A percentile compares a stretch with the other conserved stretches of the same genome.
Conservation (phyloP, 495 filamentous ascomycete species). For the Neurospora sp. region DNA sequence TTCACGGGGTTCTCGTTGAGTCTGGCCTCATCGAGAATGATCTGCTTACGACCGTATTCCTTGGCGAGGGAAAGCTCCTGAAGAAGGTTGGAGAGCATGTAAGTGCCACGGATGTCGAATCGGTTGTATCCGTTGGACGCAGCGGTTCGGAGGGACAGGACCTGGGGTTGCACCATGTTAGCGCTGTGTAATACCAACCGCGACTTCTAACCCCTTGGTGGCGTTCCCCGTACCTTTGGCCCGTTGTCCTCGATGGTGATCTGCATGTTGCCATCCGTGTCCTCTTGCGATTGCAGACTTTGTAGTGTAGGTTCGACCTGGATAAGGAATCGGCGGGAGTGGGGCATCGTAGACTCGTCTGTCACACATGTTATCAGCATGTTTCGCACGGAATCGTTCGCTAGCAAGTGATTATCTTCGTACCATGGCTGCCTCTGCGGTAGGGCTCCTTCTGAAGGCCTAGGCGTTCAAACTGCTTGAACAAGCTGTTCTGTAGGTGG, state of each 20-base stretch:
- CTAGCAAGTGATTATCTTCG: background rate
- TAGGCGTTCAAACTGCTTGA: slow-evolving; percentile 34
- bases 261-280: slow-evolving; percentile 83
- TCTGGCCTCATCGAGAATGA: slow-evolving; percentile 77
- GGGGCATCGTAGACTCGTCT: slow-evolving; percentile 37
- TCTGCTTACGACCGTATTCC: slow-evolving; percentile 70
- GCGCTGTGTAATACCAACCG: slow-evolving; percentile 3
- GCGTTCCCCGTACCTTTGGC: slow-evolving; percentile 59
- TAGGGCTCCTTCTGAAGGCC: slow-evolving; percentile 30
- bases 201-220: background rate
- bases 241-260: slow-evolving; percentile 95
- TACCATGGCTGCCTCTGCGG: slow-evolving; percentile 41
- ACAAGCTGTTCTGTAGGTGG: slow-evolving; percentile 27
- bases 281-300: slow-evolving; percentile 65
- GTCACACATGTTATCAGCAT: background rate
- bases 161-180: slow-evolving; percentile 32
- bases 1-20: slow-evolving; percentile 89
- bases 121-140: slow-evolving; percentile 73
- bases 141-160: slow-evolving; percentile 73
- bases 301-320: slow-evolving; percentile 67
- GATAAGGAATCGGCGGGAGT: slow-evolving; percentile 62
- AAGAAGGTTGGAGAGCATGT: slow-evolving; percentile 88
- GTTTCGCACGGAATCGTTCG: background rate
- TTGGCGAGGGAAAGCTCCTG: slow-evolving; percentile 89
- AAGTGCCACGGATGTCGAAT: slow-evolving; percentile 84